Conservation (phyloP, 306 rosid genomes). For the Begonia fuchsioides region DNA sequence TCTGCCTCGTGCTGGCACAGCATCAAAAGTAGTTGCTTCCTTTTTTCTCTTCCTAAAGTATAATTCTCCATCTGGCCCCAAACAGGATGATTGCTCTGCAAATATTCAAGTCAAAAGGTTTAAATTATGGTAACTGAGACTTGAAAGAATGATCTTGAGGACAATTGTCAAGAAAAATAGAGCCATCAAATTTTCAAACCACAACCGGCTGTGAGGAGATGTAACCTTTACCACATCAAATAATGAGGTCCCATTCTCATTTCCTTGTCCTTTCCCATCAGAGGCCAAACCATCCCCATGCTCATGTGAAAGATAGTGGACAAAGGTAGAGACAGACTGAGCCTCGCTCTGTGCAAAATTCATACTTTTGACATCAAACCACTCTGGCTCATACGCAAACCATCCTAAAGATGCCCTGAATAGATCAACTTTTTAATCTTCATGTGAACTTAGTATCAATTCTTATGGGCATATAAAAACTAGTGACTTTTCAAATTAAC, state of each 20-base stretch:
- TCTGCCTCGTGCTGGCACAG: slow-evolving; percentile 93
- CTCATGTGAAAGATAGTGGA: slow-evolving; percentile 63
- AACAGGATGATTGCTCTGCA: slow-evolving; percentile 81
- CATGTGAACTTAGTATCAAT: not conserved
- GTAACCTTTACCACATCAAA: slow-evolving; percentile 51
- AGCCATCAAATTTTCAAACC: slow-evolving; percentile 7
- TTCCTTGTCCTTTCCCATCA: slow-evolving; percentile 56
- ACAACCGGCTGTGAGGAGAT: slow-evolving; percentile 6
- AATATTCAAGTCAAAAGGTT: slow-evolving; percentile 15
- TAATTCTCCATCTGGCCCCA: slow-evolving; percentile 96
- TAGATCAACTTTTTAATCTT: slow-evolving; percentile 20
- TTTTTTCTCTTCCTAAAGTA: slow-evolving; percentile 68
- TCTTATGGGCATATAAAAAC: too few relatives aligned
- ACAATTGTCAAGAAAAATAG: not conserved
- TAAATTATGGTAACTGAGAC: slow-evolving; percentile 6
- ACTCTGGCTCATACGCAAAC: slow-evolving; percentile 78
- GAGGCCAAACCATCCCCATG: slow-evolving; percentile 42
- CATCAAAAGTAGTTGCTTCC: slow-evolving; percentile 75
- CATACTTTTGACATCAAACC: slow-evolving; percentile 63
- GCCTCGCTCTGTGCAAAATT: slow-evolving; percentile 90
- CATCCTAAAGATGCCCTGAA: slow-evolving; percentile 84
- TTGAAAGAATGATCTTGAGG: too few relatives aligned
- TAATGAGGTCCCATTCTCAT: slow-evolving; percentile 50
- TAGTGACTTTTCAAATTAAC: too few relatives aligned
- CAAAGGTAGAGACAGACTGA: slow-evolving; percentile 75